A percentile compares a stretch with the other conserved stretches of the same genome.
Evolutionary conservation across 768 basidiomycete genomes (phyloP).

Genomic region (Rhodosporidiobolus sp.): DNA sequence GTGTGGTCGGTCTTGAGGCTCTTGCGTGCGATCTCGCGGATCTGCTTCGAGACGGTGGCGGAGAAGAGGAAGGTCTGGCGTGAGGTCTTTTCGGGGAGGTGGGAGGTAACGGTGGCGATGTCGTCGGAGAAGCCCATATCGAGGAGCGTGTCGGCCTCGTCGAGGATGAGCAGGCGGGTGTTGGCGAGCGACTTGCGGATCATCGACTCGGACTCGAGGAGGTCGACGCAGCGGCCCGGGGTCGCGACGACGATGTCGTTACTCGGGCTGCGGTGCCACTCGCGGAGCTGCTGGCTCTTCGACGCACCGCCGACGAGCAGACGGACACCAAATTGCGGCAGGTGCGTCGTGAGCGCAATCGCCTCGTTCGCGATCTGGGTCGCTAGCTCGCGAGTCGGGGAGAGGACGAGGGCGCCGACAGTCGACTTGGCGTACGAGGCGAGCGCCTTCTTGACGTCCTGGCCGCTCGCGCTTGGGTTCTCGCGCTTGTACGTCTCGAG

Average conservation of each 20-base stretch:
- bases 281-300: conserved; percentile 63
- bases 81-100: conserved; percentile 49
- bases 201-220: conserved; percentile 52
- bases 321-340: conserved; percentile 38
- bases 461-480: conserved; percentile 39
- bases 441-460: conserved; percentile 62
- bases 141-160: conserved; percentile 54
- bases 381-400: conserved; percentile 52
- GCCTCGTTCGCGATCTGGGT: conserved; percentile 55
- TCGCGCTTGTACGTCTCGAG: conserved; percentile 35
- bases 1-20: conserved; percentile 47
- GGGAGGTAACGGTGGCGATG: conserved; percentile 67
- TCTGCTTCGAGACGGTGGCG: conserved; percentile 52
- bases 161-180: conserved; percentile 74
- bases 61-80: conserved; percentile 55
- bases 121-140: conserved; percentile 51
- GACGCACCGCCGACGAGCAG: conserved; percentile 57
- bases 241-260: conserved; percentile 54
- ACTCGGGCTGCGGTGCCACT: conserved; percentile 63
- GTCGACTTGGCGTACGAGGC: conserved; percentile 59
- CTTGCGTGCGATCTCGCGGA: conserved; percentile 50
- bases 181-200: conserved; percentile 58
- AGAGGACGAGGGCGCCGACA: conserved; percentile 55
- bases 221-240: conserved; percentile 51
- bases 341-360: conserved; percentile 55